A percentile compares a stretch with the other conserved stretches of the same genome.
phyloP scores from a whole-genome alignment of 768 basidiomycete genomes.

The Pleurotus djamor region DNA sequence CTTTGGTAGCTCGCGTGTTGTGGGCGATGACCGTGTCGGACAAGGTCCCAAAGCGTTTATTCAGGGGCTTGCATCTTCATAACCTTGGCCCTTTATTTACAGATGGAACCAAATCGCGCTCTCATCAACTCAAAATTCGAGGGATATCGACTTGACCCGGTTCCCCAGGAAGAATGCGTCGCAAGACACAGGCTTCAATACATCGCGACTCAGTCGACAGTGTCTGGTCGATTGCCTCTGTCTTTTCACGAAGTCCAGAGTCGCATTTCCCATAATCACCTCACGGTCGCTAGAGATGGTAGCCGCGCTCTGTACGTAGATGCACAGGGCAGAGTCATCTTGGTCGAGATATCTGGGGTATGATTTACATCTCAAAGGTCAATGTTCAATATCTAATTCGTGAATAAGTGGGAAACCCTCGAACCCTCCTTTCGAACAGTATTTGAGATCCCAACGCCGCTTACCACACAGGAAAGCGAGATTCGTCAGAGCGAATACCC shows the following conservation, averaged over 20 bases:
- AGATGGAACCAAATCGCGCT: constrained; percentile 30
- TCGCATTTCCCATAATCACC: constrained; percentile 83
- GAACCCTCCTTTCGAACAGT: constrained; percentile 52
- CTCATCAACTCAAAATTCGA: constrained; percentile 84
- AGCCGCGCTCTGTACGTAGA: constrained; percentile 68
- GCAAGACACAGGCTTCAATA: constrained; percentile 48
- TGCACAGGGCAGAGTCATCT: constrained; percentile 54
- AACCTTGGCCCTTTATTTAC: not conserved
- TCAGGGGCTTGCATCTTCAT: not conserved
- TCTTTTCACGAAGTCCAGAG: constrained; percentile 83
- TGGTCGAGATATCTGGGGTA: constrained; percentile 59
- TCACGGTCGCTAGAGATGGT: constrained; percentile 45
- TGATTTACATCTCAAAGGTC: constrained; percentile 3
- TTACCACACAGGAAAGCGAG: constrained; percentile 37
- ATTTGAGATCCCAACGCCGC: constrained; percentile 57
- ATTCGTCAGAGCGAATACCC: constrained; percentile 69
- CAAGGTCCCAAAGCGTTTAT: not conserved
- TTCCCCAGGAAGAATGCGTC: constrained; percentile 56
- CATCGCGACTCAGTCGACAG: constrained; percentile 58
- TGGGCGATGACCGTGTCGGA: not conserved
- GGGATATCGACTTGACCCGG: constrained; percentile 71
- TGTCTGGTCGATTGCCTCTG: constrained; percentile 58
- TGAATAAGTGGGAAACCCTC: constrained; percentile 44
- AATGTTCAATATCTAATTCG: constrained; percentile 8
- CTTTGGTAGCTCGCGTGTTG: not conserved